Evolutionary conservation across 257 asterid genomes (phyloP).

Genomic region (Oldenlandia corymbosa): DNA sequence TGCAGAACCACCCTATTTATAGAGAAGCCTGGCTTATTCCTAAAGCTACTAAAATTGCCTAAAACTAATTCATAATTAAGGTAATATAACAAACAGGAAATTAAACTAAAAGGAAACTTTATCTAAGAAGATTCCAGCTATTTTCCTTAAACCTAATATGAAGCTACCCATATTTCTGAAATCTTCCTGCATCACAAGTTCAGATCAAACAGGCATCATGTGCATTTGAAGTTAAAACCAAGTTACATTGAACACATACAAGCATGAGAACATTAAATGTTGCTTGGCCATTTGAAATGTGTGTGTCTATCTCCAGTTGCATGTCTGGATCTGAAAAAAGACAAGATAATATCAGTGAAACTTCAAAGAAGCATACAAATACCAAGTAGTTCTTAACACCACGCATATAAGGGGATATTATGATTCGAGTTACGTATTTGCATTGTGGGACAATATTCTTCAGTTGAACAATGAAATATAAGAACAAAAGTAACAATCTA

Average conservation of each 20-base stretch:
- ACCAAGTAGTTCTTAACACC: neutral
- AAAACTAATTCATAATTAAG: too few species aligned
- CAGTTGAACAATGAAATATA: neutral
- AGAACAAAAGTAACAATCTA: neutral
- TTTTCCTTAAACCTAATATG: too few species aligned
- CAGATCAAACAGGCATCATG: neutral
- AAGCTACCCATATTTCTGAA: too few species aligned
- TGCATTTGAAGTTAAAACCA: constrained; percentile 9
- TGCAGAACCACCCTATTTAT: too few species aligned
- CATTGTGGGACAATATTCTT: neutral
- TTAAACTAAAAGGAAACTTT: too few species aligned
- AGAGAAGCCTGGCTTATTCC: too few species aligned
- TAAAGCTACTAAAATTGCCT: too few species aligned
- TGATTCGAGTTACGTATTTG: too few species aligned
- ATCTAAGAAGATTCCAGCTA: too few species aligned
- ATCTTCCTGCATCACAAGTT: too few species aligned
- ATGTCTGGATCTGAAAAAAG: constrained; percentile 69
- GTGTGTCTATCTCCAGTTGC: constrained; percentile 82
- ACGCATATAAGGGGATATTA: too few species aligned
- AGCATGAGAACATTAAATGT: constrained; percentile 60
- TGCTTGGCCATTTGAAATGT: constrained; percentile 66
- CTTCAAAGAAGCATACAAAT: neutral
- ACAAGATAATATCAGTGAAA: constrained; percentile 17
- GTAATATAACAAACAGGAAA: too few species aligned
- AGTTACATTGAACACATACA: constrained; percentile 39